Evolutionary conservation across 2,329 filamentous ascomycete species (phyloP).

Genomic region (Zymoseptoria crescenta): DNA sequence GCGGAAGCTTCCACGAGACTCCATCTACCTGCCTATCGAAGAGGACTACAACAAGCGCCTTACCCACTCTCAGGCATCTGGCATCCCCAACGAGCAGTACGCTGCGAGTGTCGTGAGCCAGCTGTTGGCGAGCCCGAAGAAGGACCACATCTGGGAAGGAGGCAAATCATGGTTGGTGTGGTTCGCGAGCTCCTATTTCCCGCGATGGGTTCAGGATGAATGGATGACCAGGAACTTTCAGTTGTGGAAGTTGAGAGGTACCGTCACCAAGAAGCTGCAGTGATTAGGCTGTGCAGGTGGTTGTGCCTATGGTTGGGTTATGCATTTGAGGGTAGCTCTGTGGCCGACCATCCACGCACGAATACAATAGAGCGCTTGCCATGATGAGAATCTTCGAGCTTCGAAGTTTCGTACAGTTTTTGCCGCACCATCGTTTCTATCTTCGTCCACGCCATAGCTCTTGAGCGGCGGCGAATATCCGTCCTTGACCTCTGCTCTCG

Average conservation of each 20-base stretch:
- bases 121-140: slow-evolving; percentile 35
- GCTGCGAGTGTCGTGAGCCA: slow-evolving; percentile 48
- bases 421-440: not conserved
- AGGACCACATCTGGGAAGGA: slow-evolving; percentile 46
- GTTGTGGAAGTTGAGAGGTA: slow-evolving; percentile 37
- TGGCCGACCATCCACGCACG: not conserved
- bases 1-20: slow-evolving; percentile 40
- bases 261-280: slow-evolving; percentile 21
- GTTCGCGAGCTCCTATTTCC: slow-evolving; percentile 43
- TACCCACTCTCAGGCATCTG: slow-evolving; percentile 46
- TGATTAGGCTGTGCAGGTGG: not conserved
- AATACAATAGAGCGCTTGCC: not conserved
- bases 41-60: slow-evolving; percentile 45
- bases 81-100: slow-evolving; percentile 47
- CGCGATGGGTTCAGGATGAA: slow-evolving; percentile 32
- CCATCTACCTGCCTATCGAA: slow-evolving; percentile 46
- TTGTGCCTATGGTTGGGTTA: too few relatives aligned
- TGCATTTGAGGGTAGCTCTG: not conserved
- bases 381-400: not conserved
- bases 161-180: slow-evolving; percentile 43
- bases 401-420: not conserved
- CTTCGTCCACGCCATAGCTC: slow-evolving; percentile 16
- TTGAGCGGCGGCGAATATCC: slow-evolving; percentile 17
- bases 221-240: slow-evolving; percentile 47
- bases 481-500: slow-evolving; percentile 12